These are phyloP conservation scores for Eustoma russellianum DNA, from an alignment of 257 asterid species.

Conservation along the genomic window DNA sequence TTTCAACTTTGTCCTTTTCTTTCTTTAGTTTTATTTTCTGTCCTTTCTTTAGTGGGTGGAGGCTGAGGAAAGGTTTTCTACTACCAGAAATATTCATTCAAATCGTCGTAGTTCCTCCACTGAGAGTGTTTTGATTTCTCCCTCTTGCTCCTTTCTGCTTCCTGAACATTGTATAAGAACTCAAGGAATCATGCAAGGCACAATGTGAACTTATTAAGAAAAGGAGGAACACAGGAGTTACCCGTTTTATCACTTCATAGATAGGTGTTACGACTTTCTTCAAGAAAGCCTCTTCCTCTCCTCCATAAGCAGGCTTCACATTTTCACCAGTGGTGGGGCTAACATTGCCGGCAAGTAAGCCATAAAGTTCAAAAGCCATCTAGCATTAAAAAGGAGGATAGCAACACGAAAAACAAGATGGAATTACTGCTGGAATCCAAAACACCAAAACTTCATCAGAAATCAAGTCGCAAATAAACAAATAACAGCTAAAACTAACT, in stretches of 20 bases:
- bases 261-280: slow-evolving; percentile 89
- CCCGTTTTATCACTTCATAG: slow-evolving; percentile 91
- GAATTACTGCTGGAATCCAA: background rate
- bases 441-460: background rate
- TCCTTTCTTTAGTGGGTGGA: no score
- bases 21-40: no score
- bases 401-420: background rate
- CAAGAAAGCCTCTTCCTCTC: slow-evolving; percentile 95
- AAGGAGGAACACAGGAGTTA: slow-evolving; percentile 22
- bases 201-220: background rate
- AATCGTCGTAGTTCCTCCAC: slow-evolving; percentile 98
- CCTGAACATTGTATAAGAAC: slow-evolving; percentile 36
- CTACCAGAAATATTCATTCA: slow-evolving; percentile 96
- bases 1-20: no score
- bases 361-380: slow-evolving; percentile 99
- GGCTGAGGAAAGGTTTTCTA: background rate
- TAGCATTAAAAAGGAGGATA: slow-evolving; percentile 15
- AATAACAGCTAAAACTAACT: background rate
- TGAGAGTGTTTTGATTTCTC: slow-evolving; percentile 92
- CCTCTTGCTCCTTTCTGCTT: slow-evolving; percentile 80
- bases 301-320: slow-evolving; percentile 99
- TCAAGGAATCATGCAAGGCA: slow-evolving; percentile 8
- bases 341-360: slow-evolving; percentile 98
- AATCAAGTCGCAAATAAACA: background rate
- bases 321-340: slow-evolving; percentile 97